Evolutionary conservation across 371 early-diverging fungal genomes (phyloP).

Genomic region (Phascolomyces articulosus): DNA sequence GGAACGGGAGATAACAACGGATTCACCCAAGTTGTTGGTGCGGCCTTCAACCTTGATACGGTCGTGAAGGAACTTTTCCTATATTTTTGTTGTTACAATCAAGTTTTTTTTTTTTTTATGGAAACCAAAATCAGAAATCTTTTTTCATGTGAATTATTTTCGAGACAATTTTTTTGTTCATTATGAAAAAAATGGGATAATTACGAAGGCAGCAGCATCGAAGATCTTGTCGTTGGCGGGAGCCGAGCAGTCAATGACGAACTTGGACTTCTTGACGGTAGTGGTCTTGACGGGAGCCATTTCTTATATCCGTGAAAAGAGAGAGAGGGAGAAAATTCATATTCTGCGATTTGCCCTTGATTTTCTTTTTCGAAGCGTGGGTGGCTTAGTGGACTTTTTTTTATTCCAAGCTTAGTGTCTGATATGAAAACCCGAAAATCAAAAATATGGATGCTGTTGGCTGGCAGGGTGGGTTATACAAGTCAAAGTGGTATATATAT

Average conservation of each 20-base stretch:
- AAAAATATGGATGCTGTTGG: too few species aligned
- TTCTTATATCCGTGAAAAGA: conserved; percentile 7
- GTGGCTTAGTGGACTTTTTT: too few species aligned
- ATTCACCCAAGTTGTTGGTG: conserved; percentile 93
- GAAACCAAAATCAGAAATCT: not conserved
- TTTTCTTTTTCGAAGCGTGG: not conserved
- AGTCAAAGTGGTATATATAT: too few species aligned
- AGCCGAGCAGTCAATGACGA: conserved; percentile 92
- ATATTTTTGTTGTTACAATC: not conserved
- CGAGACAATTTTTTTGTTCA: too few species aligned
- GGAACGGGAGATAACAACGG: conserved; percentile 84
- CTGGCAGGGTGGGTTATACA: too few species aligned
- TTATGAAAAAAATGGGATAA: conserved; percentile 30
- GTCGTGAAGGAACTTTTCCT: conserved; percentile 96
- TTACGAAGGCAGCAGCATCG: conserved; percentile 92
- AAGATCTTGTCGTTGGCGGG: conserved; percentile 97
- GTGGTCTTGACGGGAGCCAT: conserved; percentile 57
- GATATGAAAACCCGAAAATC: too few species aligned
- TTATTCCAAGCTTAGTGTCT: too few species aligned
- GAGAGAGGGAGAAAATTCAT: not conserved
- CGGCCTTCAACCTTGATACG: conserved; percentile 97
- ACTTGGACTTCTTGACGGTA: conserved; percentile 67
- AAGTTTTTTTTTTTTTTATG: not conserved
- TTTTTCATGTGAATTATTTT: not conserved
- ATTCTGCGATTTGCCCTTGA: conserved; percentile 3